Evolutionary conservation across 495 filamentous ascomycete species (phyloP), one percentile per base, ranked within the genome.

Genomic region (Jackrogersella multiformis): DNA sequence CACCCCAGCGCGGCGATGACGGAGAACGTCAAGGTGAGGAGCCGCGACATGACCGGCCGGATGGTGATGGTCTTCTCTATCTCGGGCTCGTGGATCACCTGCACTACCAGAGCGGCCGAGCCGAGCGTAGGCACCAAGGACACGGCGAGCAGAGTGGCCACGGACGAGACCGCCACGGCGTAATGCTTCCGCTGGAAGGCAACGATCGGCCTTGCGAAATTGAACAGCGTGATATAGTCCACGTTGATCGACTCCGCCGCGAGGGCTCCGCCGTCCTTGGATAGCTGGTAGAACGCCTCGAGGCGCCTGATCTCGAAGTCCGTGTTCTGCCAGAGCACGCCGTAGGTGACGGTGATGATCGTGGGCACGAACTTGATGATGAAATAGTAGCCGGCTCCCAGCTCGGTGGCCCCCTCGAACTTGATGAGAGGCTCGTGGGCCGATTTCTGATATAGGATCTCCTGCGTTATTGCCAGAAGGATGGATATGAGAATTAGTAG

Each of bases 271-370:
- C 78, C 80, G 38, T 82, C 79, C 61, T 86, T 87, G 6, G 88
- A 90, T 35, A 93, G 77, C 68, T 92, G 90, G 60, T 90, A 92
- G 64, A 87, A 92, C 1, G 90, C 85, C 70, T 93, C 90, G 6
- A 92, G 74, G 5, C 90, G 87, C 76, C 87, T 89, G 10, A 92
- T 86, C 61, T 92, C 89, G 52, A 89, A 89, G 76, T 92, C 89
- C 44, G 87, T 86, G 42, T 89, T 80, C 73, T 92, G 89, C 89
- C 89, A 92, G 15, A 92, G 56, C 12, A 93, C 86, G 72, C 90
- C 90, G 68, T 88, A 93, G 0, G 83, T 78, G 35, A 92, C 90
- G 45, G 87, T 84, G 20, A 91, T 75, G 4, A 92, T 69, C 0
- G 87, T 90, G 0, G 90, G 90, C 18, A 90, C 77, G 69, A 92